A percentile compares a stretch with the other conserved stretches of the same genome.
Evolutionary conservation across 371 early-diverging fungal species (phyloP).

Genomic region (Apophysomyces ossiformis): DNA sequence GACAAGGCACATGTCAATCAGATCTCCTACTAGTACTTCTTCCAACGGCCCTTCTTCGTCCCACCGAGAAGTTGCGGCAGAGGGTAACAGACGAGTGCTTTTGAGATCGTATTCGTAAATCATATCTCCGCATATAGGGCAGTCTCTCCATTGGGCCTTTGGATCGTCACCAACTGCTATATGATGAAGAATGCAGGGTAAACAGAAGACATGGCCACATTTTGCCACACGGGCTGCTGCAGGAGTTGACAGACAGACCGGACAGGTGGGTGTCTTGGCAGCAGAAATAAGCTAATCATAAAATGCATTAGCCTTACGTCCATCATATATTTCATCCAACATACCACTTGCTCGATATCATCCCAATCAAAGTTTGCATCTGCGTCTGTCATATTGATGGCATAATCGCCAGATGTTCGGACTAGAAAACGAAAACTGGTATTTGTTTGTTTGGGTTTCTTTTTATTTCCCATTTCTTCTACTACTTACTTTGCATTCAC

Average conservation of each 20-base stretch:
- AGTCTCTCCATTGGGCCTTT: constrained; percentile 65
- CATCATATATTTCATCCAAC: background rate
- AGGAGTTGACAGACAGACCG: constrained; percentile 85
- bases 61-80: background rate
- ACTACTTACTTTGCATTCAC: constrained; percentile 84
- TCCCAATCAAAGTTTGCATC: constrained; percentile 77
- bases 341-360: constrained; percentile 78
- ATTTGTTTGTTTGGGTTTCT: background rate
- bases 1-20: constrained; percentile 60
- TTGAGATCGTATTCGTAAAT: constrained; percentile 71
- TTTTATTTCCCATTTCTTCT: background rate
- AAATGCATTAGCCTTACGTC: background rate
- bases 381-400: constrained; percentile 59
- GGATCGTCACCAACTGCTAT: constrained; percentile 51
- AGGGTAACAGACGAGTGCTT: constrained; percentile 49
- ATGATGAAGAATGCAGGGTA: constrained; percentile 77
- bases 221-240: constrained; percentile 74
- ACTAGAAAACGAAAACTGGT: constrained; percentile 81
- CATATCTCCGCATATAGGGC: constrained; percentile 85
- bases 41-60: background rate
- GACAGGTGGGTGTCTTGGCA: constrained; percentile 68
- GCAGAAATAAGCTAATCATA: constrained; percentile 50
- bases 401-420: constrained; percentile 60
- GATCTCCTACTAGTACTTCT: constrained; percentile 30
- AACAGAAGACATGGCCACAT: constrained; percentile 90